phyloP scores from a whole-genome alignment of 2,329 filamentous ascomycete species.

The Allantophomopsis cytisporea region DNA sequence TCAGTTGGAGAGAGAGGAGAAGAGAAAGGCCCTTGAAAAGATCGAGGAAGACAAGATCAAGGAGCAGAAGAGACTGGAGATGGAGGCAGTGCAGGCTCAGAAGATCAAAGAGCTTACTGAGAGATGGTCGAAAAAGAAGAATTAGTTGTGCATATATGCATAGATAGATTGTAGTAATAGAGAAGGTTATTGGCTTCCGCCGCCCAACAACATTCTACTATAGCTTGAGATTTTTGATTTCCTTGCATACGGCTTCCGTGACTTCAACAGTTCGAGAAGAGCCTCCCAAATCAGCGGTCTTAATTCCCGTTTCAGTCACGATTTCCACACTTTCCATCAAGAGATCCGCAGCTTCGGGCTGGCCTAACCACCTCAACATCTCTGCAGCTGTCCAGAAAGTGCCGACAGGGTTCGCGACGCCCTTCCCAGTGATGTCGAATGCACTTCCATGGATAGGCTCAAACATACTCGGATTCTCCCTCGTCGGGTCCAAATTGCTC shows the following conservation, averaged over 20 bases:
- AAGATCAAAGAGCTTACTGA: neutral
- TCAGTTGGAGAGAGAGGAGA: conserved; percentile 65
- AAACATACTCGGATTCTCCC: conserved; percentile 40
- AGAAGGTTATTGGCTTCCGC: too few species aligned
- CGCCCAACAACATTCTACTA: neutral
- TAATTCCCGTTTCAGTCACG: conserved; percentile 32
- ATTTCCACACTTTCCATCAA: conserved; percentile 35
- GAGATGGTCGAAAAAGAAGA: too few species aligned
- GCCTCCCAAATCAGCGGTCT: conserved; percentile 37
- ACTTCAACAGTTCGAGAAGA: neutral
- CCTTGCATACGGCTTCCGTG: conserved; percentile 1
- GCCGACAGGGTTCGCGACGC: conserved; percentile 37
- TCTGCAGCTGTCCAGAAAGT: conserved; percentile 42
- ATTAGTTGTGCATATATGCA: too few species aligned
- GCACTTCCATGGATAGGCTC: conserved; percentile 43
- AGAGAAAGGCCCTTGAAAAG: conserved; percentile 48
- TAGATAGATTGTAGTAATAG: too few species aligned
- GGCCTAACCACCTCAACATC: conserved; percentile 37
- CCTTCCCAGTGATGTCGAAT: conserved; percentile 40
- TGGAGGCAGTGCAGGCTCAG: conserved; percentile 26
- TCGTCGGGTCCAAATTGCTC: conserved; percentile 45
- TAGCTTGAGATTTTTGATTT: neutral
- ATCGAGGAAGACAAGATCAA: conserved; percentile 30
- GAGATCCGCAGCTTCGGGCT: conserved; percentile 30
- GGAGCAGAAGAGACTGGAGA: conserved; percentile 35